These are phyloP conservation scores for Thielaviopsis cerberus DNA, from an alignment of 2,329 filamentous ascomycete genomes.

Conservation along the genomic window DNA sequence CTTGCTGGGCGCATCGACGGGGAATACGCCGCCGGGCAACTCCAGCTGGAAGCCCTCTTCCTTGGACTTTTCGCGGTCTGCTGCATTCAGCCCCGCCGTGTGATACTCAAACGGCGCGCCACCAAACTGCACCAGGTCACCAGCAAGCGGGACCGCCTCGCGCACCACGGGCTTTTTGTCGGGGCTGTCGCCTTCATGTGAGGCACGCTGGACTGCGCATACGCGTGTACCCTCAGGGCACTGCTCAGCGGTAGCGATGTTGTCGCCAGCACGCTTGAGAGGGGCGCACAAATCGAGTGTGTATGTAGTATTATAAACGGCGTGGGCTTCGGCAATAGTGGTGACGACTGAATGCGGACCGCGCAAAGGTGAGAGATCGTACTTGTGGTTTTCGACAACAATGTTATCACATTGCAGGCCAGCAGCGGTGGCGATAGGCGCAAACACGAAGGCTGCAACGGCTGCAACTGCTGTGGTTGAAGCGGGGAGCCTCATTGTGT, in stretches of 20 bases:
- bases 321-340: constrained; percentile 31
- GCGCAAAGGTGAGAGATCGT: constrained; percentile 43
- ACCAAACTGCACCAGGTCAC: constrained; percentile 41
- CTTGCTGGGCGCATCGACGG: constrained; percentile 29
- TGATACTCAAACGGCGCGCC: constrained; percentile 45
- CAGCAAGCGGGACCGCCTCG: constrained; percentile 54
- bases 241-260: constrained; percentile 31
- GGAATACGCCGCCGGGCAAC: constrained; percentile 40
- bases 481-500: neutral
- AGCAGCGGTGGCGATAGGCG: constrained; percentile 23
- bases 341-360: constrained; percentile 54
- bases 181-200: constrained; percentile 28
- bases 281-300: constrained; percentile 59
- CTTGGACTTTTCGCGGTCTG: constrained; percentile 43
- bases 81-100: constrained; percentile 46
- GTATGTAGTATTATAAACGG: constrained; percentile 56
- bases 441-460: constrained; percentile 14
- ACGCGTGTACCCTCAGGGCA: constrained; percentile 58
- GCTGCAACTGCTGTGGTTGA: neutral
- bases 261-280: constrained; percentile 41
- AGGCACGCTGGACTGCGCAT: constrained; percentile 51
- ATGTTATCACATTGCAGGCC: constrained; percentile 46
- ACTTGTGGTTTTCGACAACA: constrained; percentile 37
- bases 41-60: constrained; percentile 56
- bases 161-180: constrained; percentile 29